These are phyloP conservation scores for Kitagawia praeruptora DNA, from an alignment of 129 eudicot species.

Conservation along the genomic window DNA sequence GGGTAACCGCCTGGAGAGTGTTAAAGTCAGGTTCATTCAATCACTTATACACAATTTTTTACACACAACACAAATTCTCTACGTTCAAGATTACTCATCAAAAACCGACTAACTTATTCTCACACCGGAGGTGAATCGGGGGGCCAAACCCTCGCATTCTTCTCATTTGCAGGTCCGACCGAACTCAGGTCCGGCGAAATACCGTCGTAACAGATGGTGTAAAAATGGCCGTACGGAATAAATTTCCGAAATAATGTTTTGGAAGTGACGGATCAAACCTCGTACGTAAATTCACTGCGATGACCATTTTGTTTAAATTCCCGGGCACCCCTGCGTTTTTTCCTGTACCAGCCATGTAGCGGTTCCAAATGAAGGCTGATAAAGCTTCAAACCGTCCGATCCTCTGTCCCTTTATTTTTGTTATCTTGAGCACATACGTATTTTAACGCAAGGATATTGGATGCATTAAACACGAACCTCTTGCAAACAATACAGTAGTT, in stretches of 20 bases:
- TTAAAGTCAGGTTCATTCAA: no score
- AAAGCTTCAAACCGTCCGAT: constrained; percentile 6
- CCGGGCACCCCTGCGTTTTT: no score
- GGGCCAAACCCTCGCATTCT: no score
- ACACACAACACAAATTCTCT: no score
- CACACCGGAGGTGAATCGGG: no score
- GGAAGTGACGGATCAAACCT: constrained; percentile 16
- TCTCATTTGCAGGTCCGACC: no score
- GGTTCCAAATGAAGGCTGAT: constrained; percentile 18
- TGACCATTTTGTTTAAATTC: constrained; percentile 1
- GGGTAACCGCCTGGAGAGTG: no score
- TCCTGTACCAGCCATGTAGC: constrained; percentile 4
- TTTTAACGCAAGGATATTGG: neutral
- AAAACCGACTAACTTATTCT: no score
- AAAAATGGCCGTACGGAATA: constrained; percentile 13
- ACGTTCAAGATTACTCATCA: no score
- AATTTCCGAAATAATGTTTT: constrained; percentile 19
- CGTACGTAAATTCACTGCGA: constrained; percentile 26
- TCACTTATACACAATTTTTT: no score
- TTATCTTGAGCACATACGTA: neutral
- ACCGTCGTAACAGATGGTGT: no score
- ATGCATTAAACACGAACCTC: constrained; percentile 11
- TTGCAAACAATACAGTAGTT: constrained; percentile 4
- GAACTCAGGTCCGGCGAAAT: no score
- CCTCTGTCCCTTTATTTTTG: neutral